These are phyloP conservation scores for Arctium lappa DNA, from an alignment of 129 eudicot genomes.

Conservation along the genomic window DNA sequence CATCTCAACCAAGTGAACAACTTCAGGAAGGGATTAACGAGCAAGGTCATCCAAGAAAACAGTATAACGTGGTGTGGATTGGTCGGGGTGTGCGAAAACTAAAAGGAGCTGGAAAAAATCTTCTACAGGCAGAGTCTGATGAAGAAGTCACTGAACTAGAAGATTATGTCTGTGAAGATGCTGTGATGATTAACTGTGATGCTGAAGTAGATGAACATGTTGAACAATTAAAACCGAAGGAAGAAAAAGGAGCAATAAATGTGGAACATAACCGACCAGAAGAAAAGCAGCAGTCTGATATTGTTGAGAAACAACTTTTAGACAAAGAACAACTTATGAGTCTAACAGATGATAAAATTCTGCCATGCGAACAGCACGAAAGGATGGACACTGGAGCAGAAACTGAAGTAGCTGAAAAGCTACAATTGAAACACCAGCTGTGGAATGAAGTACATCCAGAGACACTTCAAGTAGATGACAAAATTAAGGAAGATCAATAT, in stretches of 20 bases:
- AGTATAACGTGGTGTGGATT: conserved; percentile 17
- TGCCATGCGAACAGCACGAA: neutral
- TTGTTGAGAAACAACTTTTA: conserved; percentile 9
- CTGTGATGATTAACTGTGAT: conserved; percentile 8
- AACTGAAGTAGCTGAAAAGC: neutral
- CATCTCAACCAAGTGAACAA: conserved; percentile 4
- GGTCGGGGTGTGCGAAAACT: conserved; percentile 21
- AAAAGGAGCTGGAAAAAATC: neutral
- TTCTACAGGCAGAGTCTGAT: conserved; percentile 5
- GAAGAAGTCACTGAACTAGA: conserved; percentile 12
- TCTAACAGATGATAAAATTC: neutral
- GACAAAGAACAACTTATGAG: neutral
- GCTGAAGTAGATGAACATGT: conserved; percentile 12
- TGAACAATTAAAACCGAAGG: neutral
- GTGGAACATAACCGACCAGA: conserved; percentile 7
- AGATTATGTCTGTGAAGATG: conserved; percentile 10
- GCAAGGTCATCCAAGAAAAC: neutral
- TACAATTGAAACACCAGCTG: neutral
- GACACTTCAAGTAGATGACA: neutral
- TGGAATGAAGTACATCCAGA: neutral
- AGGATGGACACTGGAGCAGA: neutral
- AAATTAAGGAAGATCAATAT: neutral
- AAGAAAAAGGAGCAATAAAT: neutral
- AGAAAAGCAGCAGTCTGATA: conserved; percentile 19
- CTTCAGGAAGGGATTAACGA: neutral